A percentile compares a stretch with the other conserved stretches of the same genome.
Conservation (phyloP, 345 rosid genomes). For the Camelina neglecta region DNA sequence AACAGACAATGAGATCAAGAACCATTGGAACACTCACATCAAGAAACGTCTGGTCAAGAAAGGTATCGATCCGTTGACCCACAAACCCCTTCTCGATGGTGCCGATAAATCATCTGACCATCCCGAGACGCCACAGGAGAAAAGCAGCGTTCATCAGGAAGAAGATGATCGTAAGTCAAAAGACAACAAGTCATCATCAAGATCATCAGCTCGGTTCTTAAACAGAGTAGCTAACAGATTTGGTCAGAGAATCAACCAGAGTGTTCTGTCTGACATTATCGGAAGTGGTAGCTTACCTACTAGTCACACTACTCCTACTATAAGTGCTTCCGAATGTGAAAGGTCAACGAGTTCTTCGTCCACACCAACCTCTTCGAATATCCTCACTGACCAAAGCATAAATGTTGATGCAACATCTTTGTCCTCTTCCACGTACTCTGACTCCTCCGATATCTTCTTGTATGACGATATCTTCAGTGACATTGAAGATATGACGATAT, state of each 20-base stretch:
- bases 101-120: conserved; percentile 26
- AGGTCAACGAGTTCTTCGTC: conserved; percentile 33
- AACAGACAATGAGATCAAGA: conserved; percentile 65
- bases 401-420: conserved; percentile 21
- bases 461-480: conserved; percentile 24
- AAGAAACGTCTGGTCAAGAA: conserved; percentile 51
- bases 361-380: conserved; percentile 25
- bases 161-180: conserved; percentile 23
- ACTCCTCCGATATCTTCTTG: background rate
- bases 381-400: conserved; percentile 5
- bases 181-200: background rate
- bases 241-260: conserved; percentile 39
- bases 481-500: conserved; percentile 27
- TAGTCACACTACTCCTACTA: conserved; percentile 20
- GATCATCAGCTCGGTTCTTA: conserved; percentile 38
- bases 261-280: conserved; percentile 39
- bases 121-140: conserved; percentile 9
- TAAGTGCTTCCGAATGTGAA: conserved; percentile 26
- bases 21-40: conserved; percentile 64
- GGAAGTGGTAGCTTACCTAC: conserved; percentile 31
- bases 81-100: conserved; percentile 43
- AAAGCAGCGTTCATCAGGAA: conserved; percentile 6
- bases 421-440: conserved; percentile 35
- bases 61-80: conserved; percentile 57
- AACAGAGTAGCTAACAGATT: conserved; percentile 46